A percentile compares a stretch with the other conserved stretches of the same genome.
Evolutionary conservation across 805 yeast genomes (phyloP).

Genomic region (Saccharomycopsis fibuligera): DNA sequence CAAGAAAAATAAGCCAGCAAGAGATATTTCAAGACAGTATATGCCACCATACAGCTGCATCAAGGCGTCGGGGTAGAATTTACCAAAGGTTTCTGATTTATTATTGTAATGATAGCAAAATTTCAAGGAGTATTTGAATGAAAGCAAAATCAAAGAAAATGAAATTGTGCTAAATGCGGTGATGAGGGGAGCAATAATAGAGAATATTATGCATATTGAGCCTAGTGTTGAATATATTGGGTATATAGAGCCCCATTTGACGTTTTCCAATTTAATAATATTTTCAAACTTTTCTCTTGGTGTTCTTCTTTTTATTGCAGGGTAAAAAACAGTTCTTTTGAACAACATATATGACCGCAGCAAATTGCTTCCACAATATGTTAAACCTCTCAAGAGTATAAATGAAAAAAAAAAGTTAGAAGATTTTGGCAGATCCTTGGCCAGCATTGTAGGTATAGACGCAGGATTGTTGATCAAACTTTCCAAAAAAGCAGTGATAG

Average conservation of each 20-base stretch:
- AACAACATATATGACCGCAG: conserved; percentile 52
- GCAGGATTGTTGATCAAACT: conserved; percentile 63
- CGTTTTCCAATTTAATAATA: conserved; percentile 36
- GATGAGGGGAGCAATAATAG: conserved; percentile 75
- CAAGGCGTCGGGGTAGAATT: conserved; percentile 65
- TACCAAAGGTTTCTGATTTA: conserved; percentile 61
- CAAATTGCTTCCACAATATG: conserved; percentile 67
- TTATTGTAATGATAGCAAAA: conserved; percentile 48
- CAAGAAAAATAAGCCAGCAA: conserved; percentile 69
- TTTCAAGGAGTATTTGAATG: conserved; percentile 64
- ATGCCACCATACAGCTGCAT: conserved; percentile 75
- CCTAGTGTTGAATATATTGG: conserved; percentile 74
- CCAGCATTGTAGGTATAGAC: conserved; percentile 63
- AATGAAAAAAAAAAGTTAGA: conserved; percentile 82
- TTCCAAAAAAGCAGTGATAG: conserved; percentile 57
- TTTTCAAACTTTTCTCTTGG: conserved; percentile 53
- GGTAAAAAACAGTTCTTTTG: conserved; percentile 24
- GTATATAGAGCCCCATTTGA: conserved; percentile 73
- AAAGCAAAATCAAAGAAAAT: conserved; percentile 49
- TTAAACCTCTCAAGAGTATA: conserved; percentile 64
- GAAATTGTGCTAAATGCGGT: conserved; percentile 53
- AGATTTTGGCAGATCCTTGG: conserved; percentile 76
- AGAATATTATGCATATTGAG: conserved; percentile 71
- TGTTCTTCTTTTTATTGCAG: conserved; percentile 36
- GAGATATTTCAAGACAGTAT: conserved; percentile 71